phyloP scores from a whole-genome alignment of 768 basidiomycete species.

The Clathrus columnatus region DNA sequence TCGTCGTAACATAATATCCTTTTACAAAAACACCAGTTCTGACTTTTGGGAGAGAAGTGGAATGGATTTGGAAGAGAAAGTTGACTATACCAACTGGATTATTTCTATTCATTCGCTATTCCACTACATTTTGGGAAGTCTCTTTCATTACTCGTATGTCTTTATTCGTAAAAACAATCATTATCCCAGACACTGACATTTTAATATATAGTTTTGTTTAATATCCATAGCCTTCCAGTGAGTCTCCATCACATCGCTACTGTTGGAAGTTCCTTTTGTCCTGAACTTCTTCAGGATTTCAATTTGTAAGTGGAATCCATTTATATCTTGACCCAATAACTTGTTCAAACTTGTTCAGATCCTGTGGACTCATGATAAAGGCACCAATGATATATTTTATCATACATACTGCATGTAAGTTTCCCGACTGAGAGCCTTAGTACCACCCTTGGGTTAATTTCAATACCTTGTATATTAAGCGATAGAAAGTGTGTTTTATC shows the following conservation, averaged over 20 bases:
- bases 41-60: not conserved
- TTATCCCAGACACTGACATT: no score
- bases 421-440: not conserved
- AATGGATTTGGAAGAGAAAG: slow-evolving; percentile 3
- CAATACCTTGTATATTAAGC: not conserved
- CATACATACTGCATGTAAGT: not conserved
- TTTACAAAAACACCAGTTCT: not conserved
- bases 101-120: not conserved
- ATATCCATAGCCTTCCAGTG: no score
- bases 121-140: not conserved
- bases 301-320: no score
- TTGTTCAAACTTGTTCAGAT: not conserved
- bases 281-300: no score
- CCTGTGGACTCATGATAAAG: not conserved
- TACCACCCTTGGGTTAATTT: not conserved
- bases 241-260: no score
- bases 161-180: no score
- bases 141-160: not conserved
- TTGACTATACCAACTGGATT: not conserved
- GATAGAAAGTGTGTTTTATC: not conserved
- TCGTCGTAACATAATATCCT: not conserved
- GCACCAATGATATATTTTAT: not conserved
- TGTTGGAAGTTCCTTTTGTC: no score
- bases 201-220: not conserved
- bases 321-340: no score